Evolutionary conservation across 2,329 filamentous ascomycete genomes (phyloP), one percentile per base, ranked within the genome.

Genomic region (Helotiales sp.): DNA sequence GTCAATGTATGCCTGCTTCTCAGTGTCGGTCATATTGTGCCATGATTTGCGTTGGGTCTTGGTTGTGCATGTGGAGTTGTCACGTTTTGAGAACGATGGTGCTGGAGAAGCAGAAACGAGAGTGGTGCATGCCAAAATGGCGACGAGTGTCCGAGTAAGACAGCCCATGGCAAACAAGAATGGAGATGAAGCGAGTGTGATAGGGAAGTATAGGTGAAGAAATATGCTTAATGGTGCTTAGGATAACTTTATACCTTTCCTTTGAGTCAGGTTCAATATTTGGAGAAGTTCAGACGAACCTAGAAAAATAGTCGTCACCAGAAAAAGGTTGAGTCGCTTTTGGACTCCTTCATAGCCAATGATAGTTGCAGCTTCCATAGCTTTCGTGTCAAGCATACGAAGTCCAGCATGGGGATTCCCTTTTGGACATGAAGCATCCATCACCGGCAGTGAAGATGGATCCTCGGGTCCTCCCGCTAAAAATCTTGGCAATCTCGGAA

Each of bases 1-100:
- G 25, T 36, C 40, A 29, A 57, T 53, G 24, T 57, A 57, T 30
- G 31, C 33, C 22, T 42, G 17, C 36, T 55, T 55, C 46, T 55
- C 44, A 7, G 22, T 1, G 6, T 31, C 42, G 15, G 44, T 31
- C 24, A 55, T 34, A 10, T 34, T 34, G 31, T 12, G 31, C 31
- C 31, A 34, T 34, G 31, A 10, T 34, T 34, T 34, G 4, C 31
- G 31, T 12, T 34, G 31, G 31, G 31, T 34, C n/a, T 34, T 34
- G 31, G 31, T 34, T 10, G 31, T 34, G 10, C 31, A 34, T 15
- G 31, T 34, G 31, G 31, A 34, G n/a, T 34, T 34, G 31, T 34
- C 31, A 10, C 31, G 31, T 15, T 34, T 34, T 3, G 10, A 34
- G 31, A 34, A 34, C 10, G 31, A 34, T 5, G 4, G 31, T 5